phyloP scores from a whole-genome alignment of 140 eudicot species.

The Anethum foeniculum region DNA sequence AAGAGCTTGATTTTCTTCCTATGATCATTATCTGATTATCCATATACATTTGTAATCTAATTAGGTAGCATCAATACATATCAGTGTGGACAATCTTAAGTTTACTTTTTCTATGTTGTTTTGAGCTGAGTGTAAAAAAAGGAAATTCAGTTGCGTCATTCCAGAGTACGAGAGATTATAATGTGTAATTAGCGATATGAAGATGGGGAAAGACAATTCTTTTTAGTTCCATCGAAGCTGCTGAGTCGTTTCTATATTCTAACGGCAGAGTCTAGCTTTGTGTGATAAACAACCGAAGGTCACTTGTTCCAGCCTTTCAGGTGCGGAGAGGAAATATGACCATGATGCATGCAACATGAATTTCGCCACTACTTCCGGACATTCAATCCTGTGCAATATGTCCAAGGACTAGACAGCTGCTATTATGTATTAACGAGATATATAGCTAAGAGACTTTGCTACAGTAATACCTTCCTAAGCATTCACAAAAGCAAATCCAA shows the following conservation, averaged over 20 bases:
- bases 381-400: slow-evolving; percentile 35
- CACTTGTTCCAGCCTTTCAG: slow-evolving; percentile 12
- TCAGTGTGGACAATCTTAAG: neutral
- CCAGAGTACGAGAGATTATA: slow-evolving; percentile 5
- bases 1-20: neutral
- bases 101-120: neutral
- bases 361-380: slow-evolving; percentile 31
- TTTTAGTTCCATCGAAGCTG: slow-evolving; percentile 29
- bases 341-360: slow-evolving; percentile 26
- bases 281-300: slow-evolving; percentile 17
- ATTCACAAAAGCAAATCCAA: slow-evolving; percentile 13
- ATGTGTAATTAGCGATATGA: slow-evolving; percentile 17
- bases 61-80: neutral
- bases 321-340: slow-evolving; percentile 5
- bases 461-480: slow-evolving; percentile 11
- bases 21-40: neutral
- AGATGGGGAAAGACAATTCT: slow-evolving; percentile 36
- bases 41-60: neutral
- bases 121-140: neutral
- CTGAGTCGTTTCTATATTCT: slow-evolving; percentile 18
- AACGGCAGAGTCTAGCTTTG: slow-evolving; percentile 26
- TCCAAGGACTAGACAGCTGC: slow-evolving; percentile 35
- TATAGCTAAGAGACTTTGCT: slow-evolving; percentile 25
- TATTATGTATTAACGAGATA: slow-evolving; percentile 53
- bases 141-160: neutral